Conservation (phyloP, 1,139 yeast species). For the Yarrowia galli region DNA sequence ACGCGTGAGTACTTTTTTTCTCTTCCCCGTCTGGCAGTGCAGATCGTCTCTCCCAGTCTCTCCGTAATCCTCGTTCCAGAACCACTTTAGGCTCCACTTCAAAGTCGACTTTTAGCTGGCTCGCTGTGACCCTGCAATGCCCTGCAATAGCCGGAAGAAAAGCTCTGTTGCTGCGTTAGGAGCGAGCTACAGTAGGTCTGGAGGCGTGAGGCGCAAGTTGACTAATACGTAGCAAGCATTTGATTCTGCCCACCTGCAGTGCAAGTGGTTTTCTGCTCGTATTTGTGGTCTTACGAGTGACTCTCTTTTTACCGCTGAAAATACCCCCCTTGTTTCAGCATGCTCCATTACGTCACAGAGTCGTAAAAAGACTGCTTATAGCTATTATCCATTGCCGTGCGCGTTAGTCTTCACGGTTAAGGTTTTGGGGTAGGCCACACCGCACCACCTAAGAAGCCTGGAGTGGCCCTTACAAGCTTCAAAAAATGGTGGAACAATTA, state of each 20-base stretch:
- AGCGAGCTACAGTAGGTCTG: too few relatives aligned
- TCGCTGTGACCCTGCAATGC: conserved; percentile 4
- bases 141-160: conserved; percentile 12
- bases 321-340: background rate
- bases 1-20: conserved; percentile 1
- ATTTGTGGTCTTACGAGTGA: background rate
- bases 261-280: background rate
- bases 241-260: background rate
- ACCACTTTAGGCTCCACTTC: conserved; percentile 9
- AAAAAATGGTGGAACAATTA: conserved; percentile 25
- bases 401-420: background rate
- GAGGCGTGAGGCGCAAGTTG: too few relatives aligned
- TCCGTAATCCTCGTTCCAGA: conserved; percentile 21
- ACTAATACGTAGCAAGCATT: too few relatives aligned
- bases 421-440: conserved; percentile 11
- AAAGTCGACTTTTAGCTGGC: background rate
- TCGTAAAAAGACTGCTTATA: background rate
- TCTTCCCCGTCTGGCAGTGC: background rate
- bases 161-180: background rate
- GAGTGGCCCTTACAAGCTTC: background rate
- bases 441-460: background rate
- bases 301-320: background rate
- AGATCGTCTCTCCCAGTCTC: background rate
- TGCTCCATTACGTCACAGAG: conserved; percentile 13
- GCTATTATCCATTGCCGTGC: background rate